A percentile compares a stretch with the other conserved stretches of the same genome.
These are phyloP conservation scores for Axilococcus clingmanii DNA, from an alignment of 139 green algal species.

Conservation along the genomic window DNA sequence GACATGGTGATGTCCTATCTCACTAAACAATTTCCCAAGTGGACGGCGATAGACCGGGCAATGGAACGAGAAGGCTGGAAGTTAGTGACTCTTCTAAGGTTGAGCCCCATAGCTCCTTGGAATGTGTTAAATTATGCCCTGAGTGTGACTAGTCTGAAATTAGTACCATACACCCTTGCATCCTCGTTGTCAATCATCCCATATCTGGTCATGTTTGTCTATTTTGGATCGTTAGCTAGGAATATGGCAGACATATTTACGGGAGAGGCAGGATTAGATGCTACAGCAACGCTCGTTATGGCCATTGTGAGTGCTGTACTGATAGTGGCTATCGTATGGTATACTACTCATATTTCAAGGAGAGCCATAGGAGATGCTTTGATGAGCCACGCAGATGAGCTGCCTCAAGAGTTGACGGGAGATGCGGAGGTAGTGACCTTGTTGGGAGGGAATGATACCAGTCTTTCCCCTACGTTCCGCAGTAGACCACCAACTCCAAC, in stretches of 20 bases:
- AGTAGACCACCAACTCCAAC: too few species aligned
- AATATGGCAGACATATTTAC: constrained; percentile 42
- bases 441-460: constrained; percentile 3
- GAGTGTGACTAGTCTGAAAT: constrained; percentile 33
- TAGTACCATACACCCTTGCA: constrained; percentile 28
- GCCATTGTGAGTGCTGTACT: constrained; percentile 12
- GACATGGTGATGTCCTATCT: constrained; percentile 33
- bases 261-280: constrained; percentile 15
- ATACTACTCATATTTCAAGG: constrained; percentile 35
- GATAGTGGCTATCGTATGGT: constrained; percentile 31
- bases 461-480: too few species aligned
- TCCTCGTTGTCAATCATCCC: constrained; percentile 27
- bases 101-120: constrained; percentile 45
- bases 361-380: constrained; percentile 17
- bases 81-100: constrained; percentile 45
- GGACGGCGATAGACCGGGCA: constrained; percentile 35
- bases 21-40: constrained; percentile 36
- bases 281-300: constrained; percentile 13
- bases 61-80: constrained; percentile 46
- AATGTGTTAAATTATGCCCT: constrained; percentile 56
- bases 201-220: constrained; percentile 50
- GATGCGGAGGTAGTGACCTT: constrained; percentile 20
- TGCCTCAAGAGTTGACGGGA: constrained; percentile 12
- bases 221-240: constrained; percentile 55
- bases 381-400: constrained; percentile 9